These are phyloP conservation scores for Hibiscus trionum DNA, from an alignment of 345 rosid species.

Conservation along the genomic window DNA sequence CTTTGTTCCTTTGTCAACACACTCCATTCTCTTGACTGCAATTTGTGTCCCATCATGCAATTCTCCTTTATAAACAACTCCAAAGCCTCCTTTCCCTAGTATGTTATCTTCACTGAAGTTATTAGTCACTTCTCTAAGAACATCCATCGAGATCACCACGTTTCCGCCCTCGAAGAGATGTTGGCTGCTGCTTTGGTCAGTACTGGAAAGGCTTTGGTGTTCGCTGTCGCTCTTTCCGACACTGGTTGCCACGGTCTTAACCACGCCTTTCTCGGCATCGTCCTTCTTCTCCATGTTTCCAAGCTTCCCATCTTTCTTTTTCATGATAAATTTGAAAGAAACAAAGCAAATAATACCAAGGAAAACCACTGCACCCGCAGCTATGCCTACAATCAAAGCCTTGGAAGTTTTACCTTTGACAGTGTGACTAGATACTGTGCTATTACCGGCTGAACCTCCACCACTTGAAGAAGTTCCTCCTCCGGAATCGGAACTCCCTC, in stretches of 20 bases:
- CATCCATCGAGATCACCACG: slow-evolving; percentile 51
- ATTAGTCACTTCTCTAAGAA: slow-evolving; percentile 56
- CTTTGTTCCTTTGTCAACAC: slow-evolving; percentile 45
- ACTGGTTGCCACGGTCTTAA: slow-evolving; percentile 16
- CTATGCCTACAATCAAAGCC: slow-evolving; percentile 36
- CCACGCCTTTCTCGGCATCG: slow-evolving; percentile 31
- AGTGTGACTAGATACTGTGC: neutral
- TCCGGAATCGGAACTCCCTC: slow-evolving; percentile 7
- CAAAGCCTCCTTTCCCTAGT: slow-evolving; percentile 72
- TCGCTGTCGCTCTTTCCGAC: neutral
- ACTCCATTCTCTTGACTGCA: slow-evolving; percentile 82
- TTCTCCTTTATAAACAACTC: slow-evolving; percentile 30
- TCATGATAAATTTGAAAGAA: slow-evolving; percentile 35
- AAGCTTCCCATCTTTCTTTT: slow-evolving; percentile 29
- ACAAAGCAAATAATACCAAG: slow-evolving; percentile 35
- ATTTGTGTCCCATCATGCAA: slow-evolving; percentile 73
- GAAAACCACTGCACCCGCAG: slow-evolving; percentile 34
- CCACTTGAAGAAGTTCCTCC: slow-evolving; percentile 10
- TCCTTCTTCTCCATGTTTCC: slow-evolving; percentile 26
- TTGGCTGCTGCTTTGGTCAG: slow-evolving; percentile 16
- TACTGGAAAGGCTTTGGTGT: neutral
- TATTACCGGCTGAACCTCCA: slow-evolving; percentile 21
- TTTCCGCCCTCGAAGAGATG: slow-evolving; percentile 51
- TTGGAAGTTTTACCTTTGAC: slow-evolving; percentile 20
- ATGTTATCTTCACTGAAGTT: slow-evolving; percentile 59